Percentiles rank a stretch among this genome's conserved stretches.
Evolutionary conservation across 2,329 filamentous ascomycete species (phyloP).

Genomic region (Plectosphaerella plurivora): DNA sequence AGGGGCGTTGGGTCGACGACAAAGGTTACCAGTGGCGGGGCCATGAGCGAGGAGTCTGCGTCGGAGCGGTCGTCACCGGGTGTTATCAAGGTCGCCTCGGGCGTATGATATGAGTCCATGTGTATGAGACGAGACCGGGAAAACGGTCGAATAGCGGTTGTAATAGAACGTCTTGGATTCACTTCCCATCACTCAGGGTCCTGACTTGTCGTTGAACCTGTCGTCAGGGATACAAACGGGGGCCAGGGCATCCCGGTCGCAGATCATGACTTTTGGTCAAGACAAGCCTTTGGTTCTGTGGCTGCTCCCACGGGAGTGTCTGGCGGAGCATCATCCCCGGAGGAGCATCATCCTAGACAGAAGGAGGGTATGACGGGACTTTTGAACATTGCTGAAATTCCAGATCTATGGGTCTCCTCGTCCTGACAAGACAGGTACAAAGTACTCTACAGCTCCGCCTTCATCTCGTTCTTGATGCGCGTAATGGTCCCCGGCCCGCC

Average conservation of each 20-base stretch:
- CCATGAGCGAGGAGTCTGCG: neutral
- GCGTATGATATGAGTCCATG: neutral
- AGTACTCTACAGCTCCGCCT: constrained; percentile 24
- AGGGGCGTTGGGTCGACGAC: neutral
- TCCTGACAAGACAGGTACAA: neutral
- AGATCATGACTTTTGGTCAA: no score
- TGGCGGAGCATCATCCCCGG: no score
- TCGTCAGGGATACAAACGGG: no score
- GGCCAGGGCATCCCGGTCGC: no score
- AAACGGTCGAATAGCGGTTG: no score
- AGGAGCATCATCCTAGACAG: no score
- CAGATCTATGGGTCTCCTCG: neutral
- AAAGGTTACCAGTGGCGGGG: neutral
- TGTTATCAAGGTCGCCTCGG: neutral
- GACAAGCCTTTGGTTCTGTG: no score
- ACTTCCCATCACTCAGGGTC: no score
- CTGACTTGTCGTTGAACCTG: no score
- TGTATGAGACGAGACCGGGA: no score
- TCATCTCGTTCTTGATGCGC: constrained; percentile 61
- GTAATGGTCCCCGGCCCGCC: constrained; percentile 61
- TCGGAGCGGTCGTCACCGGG: neutral
- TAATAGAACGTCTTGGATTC: no score
- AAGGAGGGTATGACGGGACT: neutral
- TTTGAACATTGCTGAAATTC: neutral
- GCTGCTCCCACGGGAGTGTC: no score